phyloP scores from a whole-genome alignment of 2,329 filamentous ascomycete genomes.

The Botryotinia globosa region DNA sequence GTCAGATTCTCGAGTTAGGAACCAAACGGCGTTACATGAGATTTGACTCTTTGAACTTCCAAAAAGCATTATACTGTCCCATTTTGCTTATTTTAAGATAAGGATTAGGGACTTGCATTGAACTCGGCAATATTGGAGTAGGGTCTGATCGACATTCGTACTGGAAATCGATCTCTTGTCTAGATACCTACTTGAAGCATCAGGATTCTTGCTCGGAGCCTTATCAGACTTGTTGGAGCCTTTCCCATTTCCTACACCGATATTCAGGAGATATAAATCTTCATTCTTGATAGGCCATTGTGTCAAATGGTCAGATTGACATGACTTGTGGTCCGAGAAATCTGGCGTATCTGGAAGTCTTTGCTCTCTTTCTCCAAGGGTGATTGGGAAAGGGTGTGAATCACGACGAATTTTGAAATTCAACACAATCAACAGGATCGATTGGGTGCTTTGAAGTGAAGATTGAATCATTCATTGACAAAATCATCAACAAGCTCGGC shows the following conservation, averaged over 20 bases:
- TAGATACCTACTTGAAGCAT: slow-evolving; percentile 3
- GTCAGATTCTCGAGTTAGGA: not conserved
- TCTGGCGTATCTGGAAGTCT: not conserved
- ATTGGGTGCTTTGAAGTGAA: not conserved
- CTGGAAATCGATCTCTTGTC: not conserved
- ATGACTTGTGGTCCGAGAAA: not conserved
- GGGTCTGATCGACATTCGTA: not conserved
- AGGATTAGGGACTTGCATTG: not conserved
- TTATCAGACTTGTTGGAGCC: too few species aligned
- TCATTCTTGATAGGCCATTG: not conserved
- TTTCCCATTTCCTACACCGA: not conserved
- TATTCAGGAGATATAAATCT: not conserved
- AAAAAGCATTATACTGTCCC: not conserved
- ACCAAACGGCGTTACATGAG: not conserved
- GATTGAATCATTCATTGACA: not conserved
- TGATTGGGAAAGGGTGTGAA: not conserved
- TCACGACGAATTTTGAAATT: not conserved
- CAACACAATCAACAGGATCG: not conserved
- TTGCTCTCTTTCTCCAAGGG: not conserved
- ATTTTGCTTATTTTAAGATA: slow-evolving; percentile 1
- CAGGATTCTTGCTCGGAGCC: not conserved
- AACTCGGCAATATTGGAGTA: not conserved
- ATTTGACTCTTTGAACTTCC: not conserved
- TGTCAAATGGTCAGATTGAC: not conserved
- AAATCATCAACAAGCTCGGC: not conserved